Base-by-base conservation (phyloP, 78 protist species). In the Diacronema lutheri region DNA sequence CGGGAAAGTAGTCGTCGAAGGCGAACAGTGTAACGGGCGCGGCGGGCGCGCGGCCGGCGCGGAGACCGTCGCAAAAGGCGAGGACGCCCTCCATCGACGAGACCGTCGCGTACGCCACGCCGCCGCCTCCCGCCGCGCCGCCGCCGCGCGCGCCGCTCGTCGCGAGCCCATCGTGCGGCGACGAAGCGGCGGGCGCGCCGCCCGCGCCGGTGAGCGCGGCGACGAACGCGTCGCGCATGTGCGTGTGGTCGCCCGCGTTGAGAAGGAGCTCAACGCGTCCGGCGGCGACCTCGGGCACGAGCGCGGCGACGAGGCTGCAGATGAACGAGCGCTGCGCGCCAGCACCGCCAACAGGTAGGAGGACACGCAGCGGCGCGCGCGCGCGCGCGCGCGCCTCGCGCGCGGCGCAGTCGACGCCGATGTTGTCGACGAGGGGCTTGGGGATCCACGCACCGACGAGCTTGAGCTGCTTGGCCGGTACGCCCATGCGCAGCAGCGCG, bases 1-100 rank as follows among this genome's bases (percentile, higher is more conserved):
- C 85, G 21, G 85, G 85, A 60, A 80, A 80, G 85, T 80, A 80
- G 60, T 80, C 74, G 7, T 60, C 19, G 44, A 80, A 80, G 12
- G 76, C 58, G 60, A 80, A 80, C 35, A 80, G 71, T 61, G 85
- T 80, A 41, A 80, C 55, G 12, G 55, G 35, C 65, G 4, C 41
- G 37, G 33, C 6, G 0, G 85, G 74, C 73, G 16, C 46, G 37
- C 1, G 23, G 12, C 69, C 69, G 40, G 26, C 11, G 60, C 80
- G 80, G n/a, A 46, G 37, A 37, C 60, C 37, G 9, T 38, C 58
- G 35, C 40, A 14, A 35, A 57, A 77, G 55, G 29, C 50, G 41
- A 35, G 68, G 23, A 77, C 83, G 69, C 83, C 83, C 4, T 44
- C 23, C 40, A 74, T 74, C 65, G n/a, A 29, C 69, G 56, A 44